Percentiles rank a stretch among this genome's conserved stretches.
These are phyloP conservation scores for Russula earlei DNA, from an alignment of 768 basidiomycete genomes.

Conservation along the genomic window DNA sequence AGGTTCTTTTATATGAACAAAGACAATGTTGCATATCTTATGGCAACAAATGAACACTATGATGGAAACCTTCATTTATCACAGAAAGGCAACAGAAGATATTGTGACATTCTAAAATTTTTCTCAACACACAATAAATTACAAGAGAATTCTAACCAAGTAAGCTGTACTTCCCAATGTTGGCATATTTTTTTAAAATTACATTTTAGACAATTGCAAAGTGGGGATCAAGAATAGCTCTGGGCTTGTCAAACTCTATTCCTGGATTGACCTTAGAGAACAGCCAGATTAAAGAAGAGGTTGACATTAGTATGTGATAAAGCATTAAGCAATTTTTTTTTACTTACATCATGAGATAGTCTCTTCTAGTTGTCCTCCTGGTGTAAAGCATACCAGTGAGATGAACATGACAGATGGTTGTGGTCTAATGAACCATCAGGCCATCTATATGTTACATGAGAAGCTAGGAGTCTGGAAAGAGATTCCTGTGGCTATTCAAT, in stretches of 20 bases:
- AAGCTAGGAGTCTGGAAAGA: constrained; percentile 20
- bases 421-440: constrained; percentile 55
- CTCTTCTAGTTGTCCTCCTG: constrained; percentile 19
- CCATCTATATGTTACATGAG: constrained; percentile 26
- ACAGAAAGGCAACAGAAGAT: too few species aligned
- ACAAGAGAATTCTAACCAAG: constrained; percentile 40
- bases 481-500: constrained; percentile 25
- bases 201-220: constrained; percentile 45
- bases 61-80: background rate
- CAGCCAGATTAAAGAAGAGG: constrained; percentile 30
- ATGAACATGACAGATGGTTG: constrained; percentile 62
- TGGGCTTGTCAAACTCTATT: constrained; percentile 55
- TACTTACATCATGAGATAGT: constrained; percentile 19
- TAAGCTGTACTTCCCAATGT: too few species aligned
- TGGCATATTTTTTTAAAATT: background rate
- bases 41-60: constrained; percentile 42
- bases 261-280: constrained; percentile 40
- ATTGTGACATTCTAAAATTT: constrained; percentile 40
- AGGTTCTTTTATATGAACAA: constrained; percentile 49
- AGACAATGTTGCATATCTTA: constrained; percentile 45
- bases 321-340: background rate
- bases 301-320: constrained; percentile 40
- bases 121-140: constrained; percentile 49
- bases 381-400: constrained; percentile 23
- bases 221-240: constrained; percentile 51